A percentile compares a stretch with the other conserved stretches of the same genome.
phyloP scores from a whole-genome alignment of 1,284 basidiomycete genomes.

The Trichosporon sp. region DNA sequence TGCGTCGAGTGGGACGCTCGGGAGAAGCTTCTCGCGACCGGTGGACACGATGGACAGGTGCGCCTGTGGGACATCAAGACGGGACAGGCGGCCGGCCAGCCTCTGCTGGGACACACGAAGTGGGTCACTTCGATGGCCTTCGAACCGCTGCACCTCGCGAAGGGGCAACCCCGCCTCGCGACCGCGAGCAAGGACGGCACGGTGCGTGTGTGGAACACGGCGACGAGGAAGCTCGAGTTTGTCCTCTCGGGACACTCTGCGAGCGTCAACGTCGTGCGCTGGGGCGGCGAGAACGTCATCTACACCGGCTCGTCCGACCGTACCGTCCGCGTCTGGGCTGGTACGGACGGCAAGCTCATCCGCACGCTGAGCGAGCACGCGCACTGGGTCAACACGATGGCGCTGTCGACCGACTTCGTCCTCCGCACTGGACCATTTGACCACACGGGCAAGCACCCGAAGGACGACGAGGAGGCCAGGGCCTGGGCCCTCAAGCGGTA shows the following conservation, averaged over 20 bases:
- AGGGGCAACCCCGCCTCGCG: conserved; percentile 80
- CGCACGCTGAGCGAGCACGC: conserved; percentile 87
- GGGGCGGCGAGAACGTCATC: conserved; percentile 88
- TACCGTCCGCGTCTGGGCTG: conserved; percentile 92
- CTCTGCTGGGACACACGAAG: conserved; percentile 88
- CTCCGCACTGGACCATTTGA: conserved; percentile 94
- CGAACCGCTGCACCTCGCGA: conserved; percentile 86
- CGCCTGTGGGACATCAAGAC: conserved; percentile 88
- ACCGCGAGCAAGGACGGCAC: conserved; percentile 96
- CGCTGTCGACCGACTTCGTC: conserved; percentile 93
- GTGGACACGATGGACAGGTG: conserved; percentile 85
- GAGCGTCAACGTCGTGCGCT: conserved; percentile 91
- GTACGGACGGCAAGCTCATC: conserved; percentile 66
- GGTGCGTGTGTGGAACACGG: conserved; percentile 86
- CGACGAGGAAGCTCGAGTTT: conserved; percentile 74
- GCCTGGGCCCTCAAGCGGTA: conserved; percentile 73
- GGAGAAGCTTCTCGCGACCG: conserved; percentile 87
- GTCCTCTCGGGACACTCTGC: conserved; percentile 91
- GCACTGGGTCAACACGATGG: conserved; percentile 97
- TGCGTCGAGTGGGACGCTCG: conserved; percentile 96
- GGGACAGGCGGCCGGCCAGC: conserved; percentile 79
- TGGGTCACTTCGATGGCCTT: conserved; percentile 97
- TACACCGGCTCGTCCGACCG: conserved; percentile 95
- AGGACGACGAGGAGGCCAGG: conserved; percentile 78
- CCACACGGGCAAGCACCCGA: conserved; percentile 73